Conservation (phyloP, 2,329 filamentous ascomycete species). For the Colletotrichum tanaceti region DNA sequence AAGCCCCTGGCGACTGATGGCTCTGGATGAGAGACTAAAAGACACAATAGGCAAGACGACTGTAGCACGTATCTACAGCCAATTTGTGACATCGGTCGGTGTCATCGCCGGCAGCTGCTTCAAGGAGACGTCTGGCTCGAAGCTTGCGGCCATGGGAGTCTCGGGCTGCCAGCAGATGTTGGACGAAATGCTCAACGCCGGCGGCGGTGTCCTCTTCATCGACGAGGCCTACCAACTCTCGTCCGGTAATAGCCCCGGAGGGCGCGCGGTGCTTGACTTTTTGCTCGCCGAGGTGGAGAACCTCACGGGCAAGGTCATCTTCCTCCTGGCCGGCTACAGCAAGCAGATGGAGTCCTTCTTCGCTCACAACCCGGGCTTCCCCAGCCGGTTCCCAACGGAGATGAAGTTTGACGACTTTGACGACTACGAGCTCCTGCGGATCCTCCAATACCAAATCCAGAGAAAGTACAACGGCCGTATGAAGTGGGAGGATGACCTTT, state of each 20-base stretch:
- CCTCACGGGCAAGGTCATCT: conserved; percentile 73
- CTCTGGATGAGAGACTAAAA: background rate
- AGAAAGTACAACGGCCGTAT: conserved; percentile 66
- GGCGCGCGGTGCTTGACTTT: conserved; percentile 74
- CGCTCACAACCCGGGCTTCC: conserved; percentile 76
- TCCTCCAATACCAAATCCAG: conserved; percentile 67
- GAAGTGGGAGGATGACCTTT: conserved; percentile 72
- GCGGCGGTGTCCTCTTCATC: conserved; percentile 79
- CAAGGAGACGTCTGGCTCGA: conserved; percentile 75
- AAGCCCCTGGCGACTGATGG: too few species aligned
- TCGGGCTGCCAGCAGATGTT: conserved; percentile 64
- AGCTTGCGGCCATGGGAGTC: conserved; percentile 72
- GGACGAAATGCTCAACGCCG: conserved; percentile 61
- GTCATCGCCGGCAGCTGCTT: conserved; percentile 71
- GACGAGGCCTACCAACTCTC: conserved; percentile 83
- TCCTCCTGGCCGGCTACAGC: conserved; percentile 79
- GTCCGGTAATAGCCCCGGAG: conserved; percentile 66
- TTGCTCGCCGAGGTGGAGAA: conserved; percentile 81
- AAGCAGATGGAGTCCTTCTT: conserved; percentile 84
- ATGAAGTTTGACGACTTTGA: conserved; percentile 77
- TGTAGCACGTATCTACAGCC: conserved; percentile 76
- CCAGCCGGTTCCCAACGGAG: conserved; percentile 74
- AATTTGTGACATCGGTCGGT: conserved; percentile 71
- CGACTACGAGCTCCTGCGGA: conserved; percentile 71
- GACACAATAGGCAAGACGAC: conserved; percentile 72